phyloP scores from a whole-genome alignment of 805 yeast genomes.

The Kodamaea neixiangensis region DNA sequence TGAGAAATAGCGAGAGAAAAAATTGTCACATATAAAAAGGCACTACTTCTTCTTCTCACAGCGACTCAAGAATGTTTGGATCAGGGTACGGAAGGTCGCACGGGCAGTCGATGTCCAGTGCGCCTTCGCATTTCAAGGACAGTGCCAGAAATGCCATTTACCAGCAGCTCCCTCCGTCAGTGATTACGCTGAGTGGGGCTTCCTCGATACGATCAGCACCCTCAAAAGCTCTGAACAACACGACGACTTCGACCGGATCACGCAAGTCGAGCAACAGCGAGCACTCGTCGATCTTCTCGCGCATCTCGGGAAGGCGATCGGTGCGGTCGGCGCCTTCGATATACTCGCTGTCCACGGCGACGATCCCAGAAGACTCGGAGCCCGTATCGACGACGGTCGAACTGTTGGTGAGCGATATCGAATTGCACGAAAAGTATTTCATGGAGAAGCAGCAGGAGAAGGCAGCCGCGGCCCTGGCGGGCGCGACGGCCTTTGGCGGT shows the following conservation, averaged over 20 bases:
- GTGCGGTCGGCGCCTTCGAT: slow-evolving; percentile 46
- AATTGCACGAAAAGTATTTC: slow-evolving; percentile 36
- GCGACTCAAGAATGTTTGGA: slow-evolving; percentile 9
- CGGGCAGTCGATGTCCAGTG: slow-evolving; percentile 11
- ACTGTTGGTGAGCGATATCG: slow-evolving; percentile 45
- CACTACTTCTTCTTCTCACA: background rate
- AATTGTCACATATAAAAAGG: background rate
- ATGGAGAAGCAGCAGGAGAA: slow-evolving; percentile 14
- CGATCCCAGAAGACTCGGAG: slow-evolving; percentile 47
- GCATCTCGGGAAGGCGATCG: slow-evolving; percentile 26
- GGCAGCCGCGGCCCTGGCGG: background rate
- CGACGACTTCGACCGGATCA: background rate
- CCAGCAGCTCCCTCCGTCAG: slow-evolving; percentile 39
- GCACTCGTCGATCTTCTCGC: slow-evolving; percentile 36
- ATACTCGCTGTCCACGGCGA: slow-evolving; percentile 43
- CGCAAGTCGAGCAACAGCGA: background rate
- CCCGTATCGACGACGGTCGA: slow-evolving; percentile 45
- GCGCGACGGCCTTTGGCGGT: background rate
- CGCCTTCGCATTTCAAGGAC: slow-evolving; percentile 44
- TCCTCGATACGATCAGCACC: slow-evolving; percentile 45
- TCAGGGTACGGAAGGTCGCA: slow-evolving; percentile 10
- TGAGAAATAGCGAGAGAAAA: background rate
- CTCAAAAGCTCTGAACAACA: slow-evolving; percentile 13
- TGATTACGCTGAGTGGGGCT: slow-evolving; percentile 25
- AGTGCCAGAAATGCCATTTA: slow-evolving; percentile 46